Conservation (phyloP, 805 yeast species). For the Yarrowia sp. region DNA sequence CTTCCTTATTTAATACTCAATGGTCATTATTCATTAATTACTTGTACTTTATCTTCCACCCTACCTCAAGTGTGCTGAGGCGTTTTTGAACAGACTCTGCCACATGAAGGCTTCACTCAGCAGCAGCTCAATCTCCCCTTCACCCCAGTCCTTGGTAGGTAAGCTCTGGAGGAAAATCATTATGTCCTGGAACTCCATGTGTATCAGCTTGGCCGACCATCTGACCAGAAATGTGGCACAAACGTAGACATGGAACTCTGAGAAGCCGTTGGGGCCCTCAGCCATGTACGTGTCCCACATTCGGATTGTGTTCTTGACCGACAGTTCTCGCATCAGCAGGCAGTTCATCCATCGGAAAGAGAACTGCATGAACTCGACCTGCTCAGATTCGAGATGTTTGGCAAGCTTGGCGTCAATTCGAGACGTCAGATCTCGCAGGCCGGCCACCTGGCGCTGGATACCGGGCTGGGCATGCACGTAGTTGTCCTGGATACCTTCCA, state of each 20-base stretch:
- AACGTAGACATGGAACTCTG: slow-evolving; percentile 92
- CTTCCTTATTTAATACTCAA: background rate
- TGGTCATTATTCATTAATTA: slow-evolving; percentile 38
- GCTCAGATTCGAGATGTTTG: slow-evolving; percentile 77
- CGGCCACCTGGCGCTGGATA: slow-evolving; percentile 86
- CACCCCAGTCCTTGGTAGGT: slow-evolving; percentile 86
- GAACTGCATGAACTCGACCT: slow-evolving; percentile 93
- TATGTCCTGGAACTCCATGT: slow-evolving; percentile 93
- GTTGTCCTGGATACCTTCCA: slow-evolving; percentile 95
- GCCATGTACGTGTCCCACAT: slow-evolving; percentile 96
- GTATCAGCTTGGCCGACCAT: slow-evolving; percentile 78
- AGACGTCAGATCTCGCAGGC: slow-evolving; percentile 74
- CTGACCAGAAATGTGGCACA: slow-evolving; percentile 95
- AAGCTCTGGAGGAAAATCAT: slow-evolving; percentile 89
- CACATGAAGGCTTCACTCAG: slow-evolving; percentile 96
- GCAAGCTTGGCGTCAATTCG: slow-evolving; percentile 79
- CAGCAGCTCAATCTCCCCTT: slow-evolving; percentile 87
- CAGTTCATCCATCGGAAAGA: slow-evolving; percentile 99
- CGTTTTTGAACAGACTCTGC: slow-evolving; percentile 91
- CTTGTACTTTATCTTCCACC: background rate
- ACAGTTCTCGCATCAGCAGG: slow-evolving; percentile 89
- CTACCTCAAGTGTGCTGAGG: slow-evolving; percentile 77
- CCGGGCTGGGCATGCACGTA: slow-evolving; percentile 99
- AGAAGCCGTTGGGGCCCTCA: slow-evolving; percentile 70
- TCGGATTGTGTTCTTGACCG: slow-evolving; percentile 76